phyloP scores from a whole-genome alignment of 2,329 filamentous ascomycete genomes.

The Epichloe bromicola region DNA sequence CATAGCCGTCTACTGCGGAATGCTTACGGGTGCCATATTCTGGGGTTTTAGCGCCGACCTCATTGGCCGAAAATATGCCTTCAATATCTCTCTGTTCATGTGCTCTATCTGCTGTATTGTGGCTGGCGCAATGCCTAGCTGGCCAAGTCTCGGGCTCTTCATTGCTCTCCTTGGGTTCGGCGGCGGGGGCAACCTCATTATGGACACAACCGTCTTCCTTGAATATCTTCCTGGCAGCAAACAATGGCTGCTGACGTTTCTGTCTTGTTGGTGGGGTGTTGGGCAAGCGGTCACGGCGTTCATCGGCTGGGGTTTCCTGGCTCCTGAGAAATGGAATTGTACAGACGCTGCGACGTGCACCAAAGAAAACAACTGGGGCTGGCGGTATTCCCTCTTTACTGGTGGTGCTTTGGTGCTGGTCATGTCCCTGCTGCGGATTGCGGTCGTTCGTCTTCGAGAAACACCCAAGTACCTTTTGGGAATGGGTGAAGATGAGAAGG shows the following conservation, averaged over 20 bases:
- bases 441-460: conserved; percentile 32
- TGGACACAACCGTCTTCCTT: conserved; percentile 39
- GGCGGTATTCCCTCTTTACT: conserved; percentile 33
- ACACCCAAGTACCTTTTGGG: conserved; percentile 36
- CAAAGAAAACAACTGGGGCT: conserved; percentile 33
- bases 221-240: conserved; percentile 35
- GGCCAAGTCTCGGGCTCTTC: conserved; percentile 51
- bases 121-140: conserved; percentile 54
- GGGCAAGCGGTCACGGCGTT: conserved; percentile 35
- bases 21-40: conserved; percentile 46
- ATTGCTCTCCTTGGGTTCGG: conserved; percentile 51
- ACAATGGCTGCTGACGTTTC: conserved; percentile 33
- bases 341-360: conserved; percentile 30
- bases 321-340: conserved; percentile 34
- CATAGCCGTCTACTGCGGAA: conserved; percentile 46
- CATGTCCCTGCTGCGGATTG: conserved; percentile 32
- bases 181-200: conserved; percentile 35
- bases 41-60: conserved; percentile 58
- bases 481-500: conserved; percentile 32
- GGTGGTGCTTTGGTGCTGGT: conserved; percentile 31
- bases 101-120: conserved; percentile 44
- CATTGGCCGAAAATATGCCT: conserved; percentile 54
- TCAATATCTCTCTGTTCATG: conserved; percentile 53
- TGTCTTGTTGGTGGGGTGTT: conserved; percentile 38
- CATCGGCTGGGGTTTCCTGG: conserved; percentile 32